Percentiles rank a stretch among this genome's conserved stretches.
phyloP scores from a whole-genome alignment of 345 rosid species.

The Limnanthes douglasii region DNA sequence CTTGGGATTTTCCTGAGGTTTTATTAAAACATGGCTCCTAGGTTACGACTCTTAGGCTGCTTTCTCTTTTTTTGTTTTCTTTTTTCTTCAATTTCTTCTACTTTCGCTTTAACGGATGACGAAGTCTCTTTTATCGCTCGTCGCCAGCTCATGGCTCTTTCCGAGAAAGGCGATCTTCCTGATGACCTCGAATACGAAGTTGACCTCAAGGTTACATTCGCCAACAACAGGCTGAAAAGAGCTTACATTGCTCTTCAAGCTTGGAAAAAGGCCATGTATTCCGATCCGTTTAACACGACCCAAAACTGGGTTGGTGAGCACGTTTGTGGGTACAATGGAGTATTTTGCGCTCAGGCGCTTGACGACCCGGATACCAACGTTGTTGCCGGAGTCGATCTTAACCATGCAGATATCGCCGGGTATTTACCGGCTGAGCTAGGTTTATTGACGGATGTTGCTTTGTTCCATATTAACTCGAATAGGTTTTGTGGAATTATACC shows the following conservation, averaged over 20 bases:
- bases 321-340: constrained; percentile 57
- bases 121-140: constrained; percentile 43
- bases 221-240: constrained; percentile 35
- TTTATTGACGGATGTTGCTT: constrained; percentile 34
- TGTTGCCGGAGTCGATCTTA: constrained; percentile 61
- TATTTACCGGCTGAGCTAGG: constrained; percentile 62
- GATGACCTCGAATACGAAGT: constrained; percentile 15
- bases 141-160: constrained; percentile 48
- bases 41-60: constrained; percentile 39
- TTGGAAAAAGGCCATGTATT: constrained; percentile 55
- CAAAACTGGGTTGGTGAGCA: constrained; percentile 56
- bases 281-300: constrained; percentile 61
- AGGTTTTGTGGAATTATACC: constrained; percentile 79
- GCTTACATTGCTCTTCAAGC: constrained; percentile 70
- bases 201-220: constrained; percentile 24
- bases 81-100: constrained; percentile 8
- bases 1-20: constrained; percentile 60
- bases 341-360: constrained; percentile 48
- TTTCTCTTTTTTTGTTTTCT: constrained; percentile 14
- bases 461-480: constrained; percentile 66
- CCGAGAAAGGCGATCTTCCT: constrained; percentile 21
- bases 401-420: constrained; percentile 71
- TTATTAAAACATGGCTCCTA: constrained; percentile 20
- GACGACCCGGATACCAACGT: constrained; percentile 37
- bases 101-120: constrained; percentile 29